Evolutionary conservation across 192 early-diverging fungal genomes (phyloP).

Genomic region (Backusella morwellensis): DNA sequence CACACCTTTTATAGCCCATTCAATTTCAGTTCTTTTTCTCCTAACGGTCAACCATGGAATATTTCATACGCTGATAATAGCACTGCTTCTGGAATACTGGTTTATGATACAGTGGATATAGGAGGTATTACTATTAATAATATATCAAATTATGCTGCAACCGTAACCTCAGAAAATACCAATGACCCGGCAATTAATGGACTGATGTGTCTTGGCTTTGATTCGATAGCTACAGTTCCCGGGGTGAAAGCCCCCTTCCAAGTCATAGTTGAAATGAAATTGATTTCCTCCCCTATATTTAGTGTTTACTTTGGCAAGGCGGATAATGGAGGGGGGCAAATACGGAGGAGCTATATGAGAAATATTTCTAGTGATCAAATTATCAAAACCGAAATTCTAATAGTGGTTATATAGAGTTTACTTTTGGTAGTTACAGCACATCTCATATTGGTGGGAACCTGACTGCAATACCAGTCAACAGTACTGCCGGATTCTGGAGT

Average conservation of each 20-base stretch:
- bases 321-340: too few relatives aligned
- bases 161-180: not conserved
- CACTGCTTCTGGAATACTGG: slow-evolving; percentile 13
- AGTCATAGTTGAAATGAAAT: too few relatives aligned
- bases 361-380: too few relatives aligned
- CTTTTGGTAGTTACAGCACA: slow-evolving; percentile 39
- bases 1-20: slow-evolving; percentile 34
- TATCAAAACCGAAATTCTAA: too few relatives aligned
- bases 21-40: slow-evolving; percentile 51
- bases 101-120: slow-evolving; percentile 25
- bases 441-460: slow-evolving; percentile 34
- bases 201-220: slow-evolving; percentile 58
- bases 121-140: slow-evolving; percentile 28
- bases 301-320: too few relatives aligned
- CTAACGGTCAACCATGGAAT: slow-evolving; percentile 46
- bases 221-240: slow-evolving; percentile 30
- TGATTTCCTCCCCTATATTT: too few relatives aligned
- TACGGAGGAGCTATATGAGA: too few relatives aligned
- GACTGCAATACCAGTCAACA: slow-evolving; percentile 37
- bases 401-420: slow-evolving; percentile 38
- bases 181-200: slow-evolving; percentile 44
- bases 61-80: slow-evolving; percentile 51
- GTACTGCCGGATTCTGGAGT: slow-evolving; percentile 6
- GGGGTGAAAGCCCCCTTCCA: slow-evolving; percentile 50
- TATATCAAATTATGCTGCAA: slow-evolving; percentile 23